A percentile compares a stretch with the other conserved stretches of the same genome.
Evolutionary conservation across 169 alveolate species (phyloP).

Genomic region (Theileria equi): DNA sequence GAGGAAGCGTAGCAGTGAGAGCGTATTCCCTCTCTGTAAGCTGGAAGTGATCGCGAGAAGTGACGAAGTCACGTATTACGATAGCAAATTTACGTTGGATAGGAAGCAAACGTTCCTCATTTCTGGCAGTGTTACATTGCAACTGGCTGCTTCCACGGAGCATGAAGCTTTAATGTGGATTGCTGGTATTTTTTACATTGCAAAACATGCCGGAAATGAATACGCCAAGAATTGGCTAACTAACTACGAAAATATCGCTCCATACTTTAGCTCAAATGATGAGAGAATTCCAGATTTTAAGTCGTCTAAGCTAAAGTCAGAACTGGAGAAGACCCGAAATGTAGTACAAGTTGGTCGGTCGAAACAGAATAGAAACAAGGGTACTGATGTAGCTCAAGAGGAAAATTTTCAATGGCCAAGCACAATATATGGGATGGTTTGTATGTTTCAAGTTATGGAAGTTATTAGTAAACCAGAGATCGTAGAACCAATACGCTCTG

Average conservation of each 20-base stretch:
- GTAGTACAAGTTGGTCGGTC: too few species aligned
- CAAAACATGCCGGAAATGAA: conserved; percentile 37
- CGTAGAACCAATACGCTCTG: conserved; percentile 19
- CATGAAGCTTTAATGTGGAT: conserved; percentile 46
- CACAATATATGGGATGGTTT: too few species aligned
- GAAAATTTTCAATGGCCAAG: too few species aligned
- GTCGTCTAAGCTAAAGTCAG: too few species aligned
- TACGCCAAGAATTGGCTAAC: conserved; percentile 51
- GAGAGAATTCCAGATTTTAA: conserved; percentile 9
- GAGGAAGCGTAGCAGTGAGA: conserved; percentile 41
- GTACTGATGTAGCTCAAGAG: too few species aligned
- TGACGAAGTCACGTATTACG: conserved; percentile 32
- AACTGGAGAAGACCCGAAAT: too few species aligned
- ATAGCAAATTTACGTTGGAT: conserved; percentile 9
- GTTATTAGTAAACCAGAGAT: conserved; percentile 11
- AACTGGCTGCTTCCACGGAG: conserved; percentile 22
- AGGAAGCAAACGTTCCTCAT: conserved; percentile 21
- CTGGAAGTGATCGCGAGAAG: conserved; percentile 32
- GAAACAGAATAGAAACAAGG: too few species aligned
- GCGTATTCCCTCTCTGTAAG: conserved; percentile 34
- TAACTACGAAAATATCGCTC: conserved; percentile 19
- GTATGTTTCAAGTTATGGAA: conserved; percentile 4
- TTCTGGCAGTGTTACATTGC: conserved; percentile 46
- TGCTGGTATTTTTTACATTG: conserved; percentile 44
- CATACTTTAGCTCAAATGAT: conserved; percentile 2